Evolutionary conservation across 1,284 basidiomycete species (phyloP), one percentile per base, ranked within the genome.

Genomic region (Omphalotus olearius): DNA sequence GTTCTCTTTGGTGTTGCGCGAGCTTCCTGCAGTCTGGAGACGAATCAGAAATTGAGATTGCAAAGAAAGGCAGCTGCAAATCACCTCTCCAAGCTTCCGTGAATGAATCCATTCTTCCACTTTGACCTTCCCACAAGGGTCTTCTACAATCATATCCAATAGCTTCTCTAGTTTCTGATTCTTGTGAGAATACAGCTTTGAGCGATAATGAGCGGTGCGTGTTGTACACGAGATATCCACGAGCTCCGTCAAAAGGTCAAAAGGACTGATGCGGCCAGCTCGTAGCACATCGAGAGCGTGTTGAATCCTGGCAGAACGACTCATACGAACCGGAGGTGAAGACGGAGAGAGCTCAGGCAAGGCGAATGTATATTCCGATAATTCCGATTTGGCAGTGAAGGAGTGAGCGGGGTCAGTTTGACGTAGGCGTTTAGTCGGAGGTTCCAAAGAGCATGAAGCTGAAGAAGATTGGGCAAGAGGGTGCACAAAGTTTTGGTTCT

Each of bases 151-250:
- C 26, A 39, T 39, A 30, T 48, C 46, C 36, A 48, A 17, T 20
- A 48, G 46, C 36, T 40, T 28, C n/a, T 48, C 46, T 36, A 48
- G 10, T 25, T 38, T 48, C 46, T 48, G 38, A 28, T 33, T 37
- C 9, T 13, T 48, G 23, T 40, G 26, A 28, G 46, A 48, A 30
- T 48, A 48, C 23, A 48, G 25, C 30, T 48, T 48, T 20, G 37
- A 36, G 14, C 46, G 46, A 48, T 17, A 39, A 39, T 48, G 46
- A 1, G 46, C 46, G 14, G 37, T 48, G n/a, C 36, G 26, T 18
- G 46, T 36, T 26, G 38, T 48, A 9, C 9, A 33, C 6, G 36
- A 39, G 25, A 48, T 36, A 38, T 48, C 46, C 17, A 48, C 23
- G 3, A 48, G n/a, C n/a, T 48, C 46, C 38, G 36, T 26, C 36